Evolutionary conservation across 495 filamentous ascomycete species (phyloP).

Genomic region (Aspergillus affinis): DNA sequence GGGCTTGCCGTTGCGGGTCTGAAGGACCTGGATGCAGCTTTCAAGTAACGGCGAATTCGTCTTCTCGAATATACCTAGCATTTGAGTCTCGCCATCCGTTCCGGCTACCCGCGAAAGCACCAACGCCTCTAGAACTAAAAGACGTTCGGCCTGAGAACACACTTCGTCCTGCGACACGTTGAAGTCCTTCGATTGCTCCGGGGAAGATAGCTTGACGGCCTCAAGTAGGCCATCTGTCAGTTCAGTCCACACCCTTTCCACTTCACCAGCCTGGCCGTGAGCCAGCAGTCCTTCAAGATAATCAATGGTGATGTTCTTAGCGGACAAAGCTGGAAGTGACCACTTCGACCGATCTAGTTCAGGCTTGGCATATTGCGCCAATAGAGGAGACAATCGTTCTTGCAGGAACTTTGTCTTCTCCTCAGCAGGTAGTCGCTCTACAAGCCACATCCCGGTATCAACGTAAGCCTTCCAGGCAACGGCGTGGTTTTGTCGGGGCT

Average conservation of each 20-base stretch:
- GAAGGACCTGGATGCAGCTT: conserved; percentile 50
- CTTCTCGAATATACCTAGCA: conserved; percentile 26
- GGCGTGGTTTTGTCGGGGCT: conserved; percentile 62
- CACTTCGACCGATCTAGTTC: conserved; percentile 46
- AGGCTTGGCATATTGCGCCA: conserved; percentile 57
- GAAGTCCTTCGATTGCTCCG: conserved; percentile 76
- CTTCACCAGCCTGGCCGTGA: conserved; percentile 27
- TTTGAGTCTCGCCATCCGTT: conserved; percentile 23
- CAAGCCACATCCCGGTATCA: conserved; percentile 51
- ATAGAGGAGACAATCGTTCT: conserved; percentile 53
- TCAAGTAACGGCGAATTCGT: conserved; percentile 42
- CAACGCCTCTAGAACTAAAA: conserved; percentile 57
- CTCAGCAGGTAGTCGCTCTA: conserved; percentile 41
- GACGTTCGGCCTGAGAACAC: conserved; percentile 57
- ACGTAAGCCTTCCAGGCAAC: conserved; percentile 76
- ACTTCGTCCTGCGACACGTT: conserved; percentile 66
- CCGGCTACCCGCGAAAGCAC: conserved; percentile 38
- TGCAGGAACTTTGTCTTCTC: conserved; percentile 49
- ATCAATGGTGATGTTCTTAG: conserved; percentile 39
- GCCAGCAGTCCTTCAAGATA: conserved; percentile 33
- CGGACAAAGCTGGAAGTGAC: conserved; percentile 43
- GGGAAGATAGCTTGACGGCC: conserved; percentile 65
- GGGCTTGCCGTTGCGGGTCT: conserved; percentile 72
- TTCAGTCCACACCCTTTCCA: conserved; percentile 52
- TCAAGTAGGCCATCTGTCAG: conserved; percentile 56